Evolutionary conservation across 257 asterid genomes (phyloP).

Genomic region (Leptodermis oblonga): DNA sequence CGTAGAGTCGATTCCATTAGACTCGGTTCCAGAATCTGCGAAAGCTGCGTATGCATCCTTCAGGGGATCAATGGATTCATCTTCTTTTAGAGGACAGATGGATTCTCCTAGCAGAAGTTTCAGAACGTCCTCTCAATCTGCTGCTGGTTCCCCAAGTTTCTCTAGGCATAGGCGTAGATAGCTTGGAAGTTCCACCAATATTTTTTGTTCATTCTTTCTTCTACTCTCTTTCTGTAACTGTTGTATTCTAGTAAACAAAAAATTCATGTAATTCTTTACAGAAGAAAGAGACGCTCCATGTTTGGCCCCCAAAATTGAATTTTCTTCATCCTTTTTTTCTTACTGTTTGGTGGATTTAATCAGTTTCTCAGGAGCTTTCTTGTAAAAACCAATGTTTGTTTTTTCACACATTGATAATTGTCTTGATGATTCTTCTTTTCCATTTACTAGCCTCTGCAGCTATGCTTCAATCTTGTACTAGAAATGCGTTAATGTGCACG

Average conservation of each 20-base stretch:
- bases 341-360: not conserved
- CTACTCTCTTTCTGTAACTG: not conserved
- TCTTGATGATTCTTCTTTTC: not conserved
- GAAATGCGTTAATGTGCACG: no score
- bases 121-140: conserved; percentile 48
- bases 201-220: conserved; percentile 1
- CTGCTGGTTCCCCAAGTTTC: conserved; percentile 63
- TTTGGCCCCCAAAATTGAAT: not conserved
- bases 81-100: conserved; percentile 70
- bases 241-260: conserved; percentile 16
- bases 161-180: conserved; percentile 85
- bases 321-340: not conserved
- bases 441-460: no score
- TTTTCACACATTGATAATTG: not conserved
- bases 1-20: conserved; percentile 74
- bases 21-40: conserved; percentile 88
- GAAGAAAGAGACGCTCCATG: not conserved
- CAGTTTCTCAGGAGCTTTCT: not conserved
- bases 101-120: conserved; percentile 68
- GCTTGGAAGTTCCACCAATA: not conserved
- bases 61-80: conserved; percentile 60
- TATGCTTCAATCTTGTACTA: no score
- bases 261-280: conserved; percentile 8
- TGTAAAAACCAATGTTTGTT: not conserved
- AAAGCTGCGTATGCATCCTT: conserved; percentile 98